A percentile compares a stretch with the other conserved stretches of the same genome.
These are phyloP conservation scores for Stropharia rugosoannulata DNA, from an alignment of 768 basidiomycete genomes.

Conservation along the genomic window DNA sequence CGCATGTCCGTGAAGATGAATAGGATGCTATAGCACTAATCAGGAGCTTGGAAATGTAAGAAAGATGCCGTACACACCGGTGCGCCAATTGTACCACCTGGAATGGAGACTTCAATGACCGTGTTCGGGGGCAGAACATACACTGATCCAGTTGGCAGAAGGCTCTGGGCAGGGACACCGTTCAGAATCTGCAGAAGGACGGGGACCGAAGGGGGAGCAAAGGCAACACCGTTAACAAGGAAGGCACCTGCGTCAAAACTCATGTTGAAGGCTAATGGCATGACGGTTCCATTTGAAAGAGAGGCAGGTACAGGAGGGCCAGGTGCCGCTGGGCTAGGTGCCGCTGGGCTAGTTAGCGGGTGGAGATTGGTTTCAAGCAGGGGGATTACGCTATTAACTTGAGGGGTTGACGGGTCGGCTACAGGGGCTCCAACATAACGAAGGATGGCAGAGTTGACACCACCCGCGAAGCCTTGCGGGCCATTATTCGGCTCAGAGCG, in stretches of 20 bases:
- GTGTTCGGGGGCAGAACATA: slow-evolving; percentile 44
- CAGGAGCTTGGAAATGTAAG: not conserved
- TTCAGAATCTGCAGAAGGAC: slow-evolving; percentile 52
- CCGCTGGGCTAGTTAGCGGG: slow-evolving; percentile 22
- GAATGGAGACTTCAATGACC: slow-evolving; percentile 47
- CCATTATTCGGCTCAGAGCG: slow-evolving; percentile 29
- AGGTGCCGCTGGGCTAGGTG: slow-evolving; percentile 25
- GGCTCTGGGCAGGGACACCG: slow-evolving; percentile 38
- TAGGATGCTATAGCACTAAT: slow-evolving; percentile 33
- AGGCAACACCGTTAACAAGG: slow-evolving; percentile 19
- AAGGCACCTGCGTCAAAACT: slow-evolving; percentile 19
- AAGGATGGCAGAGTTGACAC: slow-evolving; percentile 40
- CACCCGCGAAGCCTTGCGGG: slow-evolving; percentile 17
- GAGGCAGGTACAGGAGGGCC: slow-evolving; percentile 32
- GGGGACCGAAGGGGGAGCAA: slow-evolving; percentile 38
- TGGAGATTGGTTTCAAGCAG: slow-evolving; percentile 36
- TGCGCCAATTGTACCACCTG: slow-evolving; percentile 30
- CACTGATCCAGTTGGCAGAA: slow-evolving; percentile 40
- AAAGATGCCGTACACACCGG: slow-evolving; percentile 12
- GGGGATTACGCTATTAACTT: slow-evolving; percentile 18
- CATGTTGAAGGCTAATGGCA: slow-evolving; percentile 27
- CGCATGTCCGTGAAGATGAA: slow-evolving; percentile 45
- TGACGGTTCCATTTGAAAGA: slow-evolving; percentile 28
- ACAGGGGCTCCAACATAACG: slow-evolving; percentile 43
- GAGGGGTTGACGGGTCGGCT: slow-evolving; percentile 35